A percentile compares a stretch with the other conserved stretches of the same genome.
Evolutionary conservation across 352 stramenopile species (phyloP).

Genomic region (Albugo laibachii): DNA sequence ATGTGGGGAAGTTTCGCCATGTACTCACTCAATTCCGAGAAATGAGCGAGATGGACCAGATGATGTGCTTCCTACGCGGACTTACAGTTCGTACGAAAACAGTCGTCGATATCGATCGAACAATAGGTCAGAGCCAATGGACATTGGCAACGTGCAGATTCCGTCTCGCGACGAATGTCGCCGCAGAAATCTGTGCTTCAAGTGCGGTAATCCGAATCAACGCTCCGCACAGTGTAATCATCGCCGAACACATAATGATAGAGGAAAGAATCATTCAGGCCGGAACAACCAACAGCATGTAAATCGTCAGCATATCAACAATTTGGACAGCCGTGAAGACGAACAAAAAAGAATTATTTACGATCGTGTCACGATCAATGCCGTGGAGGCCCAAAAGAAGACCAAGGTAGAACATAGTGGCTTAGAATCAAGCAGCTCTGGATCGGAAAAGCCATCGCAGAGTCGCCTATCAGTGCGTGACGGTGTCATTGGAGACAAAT

Average conservation of each 20-base stretch:
- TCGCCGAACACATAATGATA: slow-evolving; percentile 6
- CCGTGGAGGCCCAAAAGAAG: neutral
- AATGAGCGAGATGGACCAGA: slow-evolving; percentile 12
- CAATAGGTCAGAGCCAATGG: neutral
- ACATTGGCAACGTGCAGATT: neutral
- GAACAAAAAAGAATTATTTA: slow-evolving; percentile 5
- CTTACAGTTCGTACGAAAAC: neutral
- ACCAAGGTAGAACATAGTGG: too few relatives aligned
- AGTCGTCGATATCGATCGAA: neutral
- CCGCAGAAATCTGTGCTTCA: neutral
- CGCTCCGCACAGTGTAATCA: too few relatives aligned
- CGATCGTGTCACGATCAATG: slow-evolving; percentile 2
- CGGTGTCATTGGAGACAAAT: too few relatives aligned
- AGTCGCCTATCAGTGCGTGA: too few relatives aligned
- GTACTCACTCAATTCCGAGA: slow-evolving; percentile 8
- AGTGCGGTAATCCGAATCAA: too few relatives aligned
- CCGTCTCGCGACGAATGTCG: neutral
- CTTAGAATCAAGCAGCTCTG: too few relatives aligned
- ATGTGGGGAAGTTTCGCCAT: slow-evolving; percentile 6
- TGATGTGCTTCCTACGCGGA: slow-evolving; percentile 10
- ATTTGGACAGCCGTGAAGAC: slow-evolving; percentile 1
- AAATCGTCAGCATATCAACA: neutral
- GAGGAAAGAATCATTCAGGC: slow-evolving; percentile 1
- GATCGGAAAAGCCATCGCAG: too few relatives aligned
- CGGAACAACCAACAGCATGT: neutral